A percentile compares a stretch with the other conserved stretches of the same genome.
Evolutionary conservation across 305 asterid genomes (phyloP).

Genomic region (Fraxinus platypoda): DNA sequence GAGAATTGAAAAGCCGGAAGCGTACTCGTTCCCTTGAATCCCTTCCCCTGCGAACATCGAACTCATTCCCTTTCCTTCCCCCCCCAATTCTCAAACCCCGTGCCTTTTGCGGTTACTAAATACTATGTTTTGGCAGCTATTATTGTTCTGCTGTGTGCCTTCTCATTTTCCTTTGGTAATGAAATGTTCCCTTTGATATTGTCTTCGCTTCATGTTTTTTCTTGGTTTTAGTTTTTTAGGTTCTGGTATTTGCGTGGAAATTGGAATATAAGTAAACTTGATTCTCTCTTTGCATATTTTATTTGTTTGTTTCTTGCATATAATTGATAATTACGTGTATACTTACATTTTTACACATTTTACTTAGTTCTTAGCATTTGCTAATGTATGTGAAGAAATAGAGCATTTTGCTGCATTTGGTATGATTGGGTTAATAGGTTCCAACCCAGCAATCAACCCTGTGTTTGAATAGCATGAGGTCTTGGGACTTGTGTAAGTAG

Average conservation of each 20-base stretch:
- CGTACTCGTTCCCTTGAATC: too few relatives aligned
- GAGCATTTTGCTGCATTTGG: neutral
- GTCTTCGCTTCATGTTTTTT: neutral
- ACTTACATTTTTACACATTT: neutral
- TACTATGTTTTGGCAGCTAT: neutral
- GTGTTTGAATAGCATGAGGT: conserved; percentile 32
- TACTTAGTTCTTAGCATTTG: neutral
- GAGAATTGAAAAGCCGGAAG: too few relatives aligned
- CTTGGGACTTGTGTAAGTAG: conserved; percentile 31
- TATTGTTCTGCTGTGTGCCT: conserved; percentile 9
- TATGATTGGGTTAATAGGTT: conserved; percentile 48
- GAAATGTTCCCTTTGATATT: neutral
- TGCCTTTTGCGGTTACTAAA: neutral
- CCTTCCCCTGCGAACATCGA: too few relatives aligned
- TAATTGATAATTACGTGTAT: neutral
- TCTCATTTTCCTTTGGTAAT: neutral
- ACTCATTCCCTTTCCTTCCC: too few relatives aligned
- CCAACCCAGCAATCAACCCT: conserved; percentile 84
- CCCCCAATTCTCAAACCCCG: too few relatives aligned
- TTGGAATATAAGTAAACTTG: conserved; percentile 35
- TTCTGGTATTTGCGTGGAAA: conserved; percentile 40
- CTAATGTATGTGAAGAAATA: neutral
- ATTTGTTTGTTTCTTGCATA: neutral
- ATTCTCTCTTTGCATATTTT: conserved; percentile 14
- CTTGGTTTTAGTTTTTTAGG: neutral